phyloP scores from a whole-genome alignment of 176 grass and related monocot species.

The Miscanthus lutarioriparius region DNA sequence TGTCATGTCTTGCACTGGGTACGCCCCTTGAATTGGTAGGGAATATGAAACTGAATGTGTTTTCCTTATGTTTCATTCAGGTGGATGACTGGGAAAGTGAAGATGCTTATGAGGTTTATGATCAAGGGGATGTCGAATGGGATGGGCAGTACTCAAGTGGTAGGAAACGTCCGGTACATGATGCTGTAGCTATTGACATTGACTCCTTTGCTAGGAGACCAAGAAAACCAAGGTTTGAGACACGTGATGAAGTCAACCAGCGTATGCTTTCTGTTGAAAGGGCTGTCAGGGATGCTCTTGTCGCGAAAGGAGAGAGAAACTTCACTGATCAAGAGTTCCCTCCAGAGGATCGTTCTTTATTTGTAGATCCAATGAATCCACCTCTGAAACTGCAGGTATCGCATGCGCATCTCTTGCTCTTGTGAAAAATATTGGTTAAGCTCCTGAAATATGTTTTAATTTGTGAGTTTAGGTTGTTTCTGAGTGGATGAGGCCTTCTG shows the following conservation, averaged over 20 bases:
- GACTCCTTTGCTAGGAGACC: conserved; percentile 78
- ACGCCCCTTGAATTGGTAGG: conserved; percentile 27
- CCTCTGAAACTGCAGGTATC: conserved; percentile 86
- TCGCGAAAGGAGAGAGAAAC: conserved; percentile 74
- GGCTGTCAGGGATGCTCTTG: conserved; percentile 91
- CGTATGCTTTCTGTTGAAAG: conserved; percentile 96
- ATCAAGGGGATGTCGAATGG: conserved; percentile 99
- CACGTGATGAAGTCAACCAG: conserved; percentile 88
- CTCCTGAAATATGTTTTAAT: conserved; percentile 26
- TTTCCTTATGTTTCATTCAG: conserved; percentile 41
- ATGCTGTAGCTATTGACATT: conserved; percentile 83
- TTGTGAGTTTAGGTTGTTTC: conserved; percentile 81
- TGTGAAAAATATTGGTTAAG: conserved; percentile 26
- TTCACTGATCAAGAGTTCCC: conserved; percentile 98
- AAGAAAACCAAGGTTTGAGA: conserved; percentile 89
- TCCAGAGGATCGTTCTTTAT: conserved; percentile 84
- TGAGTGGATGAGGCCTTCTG: conserved; percentile 88
- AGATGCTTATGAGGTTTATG: conserved; percentile 82
- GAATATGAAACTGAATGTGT: conserved; percentile 27
- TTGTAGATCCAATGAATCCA: conserved; percentile 72
- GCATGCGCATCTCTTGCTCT: conserved; percentile 26
- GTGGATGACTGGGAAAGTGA: conserved; percentile 98
- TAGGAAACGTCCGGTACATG: conserved; percentile 71
- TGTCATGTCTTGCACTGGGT: conserved; percentile 33
- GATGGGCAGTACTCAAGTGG: conserved; percentile 98